Base-by-base conservation (phyloP, 2,329 filamentous ascomycete species). In the Fusarium xyrophilum region DNA sequence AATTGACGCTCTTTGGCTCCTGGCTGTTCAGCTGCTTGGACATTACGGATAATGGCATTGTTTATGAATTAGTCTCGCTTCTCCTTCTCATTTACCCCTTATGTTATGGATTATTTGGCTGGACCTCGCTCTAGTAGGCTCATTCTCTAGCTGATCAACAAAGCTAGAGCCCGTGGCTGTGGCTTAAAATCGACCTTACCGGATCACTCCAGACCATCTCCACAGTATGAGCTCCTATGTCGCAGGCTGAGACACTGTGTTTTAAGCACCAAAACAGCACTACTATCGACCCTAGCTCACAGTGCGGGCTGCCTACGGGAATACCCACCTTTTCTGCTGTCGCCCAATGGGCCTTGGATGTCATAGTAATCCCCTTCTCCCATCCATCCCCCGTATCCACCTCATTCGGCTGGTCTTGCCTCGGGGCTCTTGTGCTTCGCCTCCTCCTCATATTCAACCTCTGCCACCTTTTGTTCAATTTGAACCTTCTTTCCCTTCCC, bases 351-450 rank as follows among this genome's bases (percentile, higher is more conserved):
- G 69, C 69, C 67, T 63, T 70, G 69, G 57, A 73, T 71, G 67
- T 68, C 70, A 73, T 68, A 55, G 53, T 17, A 56, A 69, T 74
- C 72, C 72, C 72, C 73, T 74, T 74, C 67, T 64, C 28, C 43
- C 43, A 46, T 57, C 43, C 65, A 68, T 71, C 60, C 67, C 67
- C 63, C 58, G 54, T 63, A 65, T 44, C 46, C 46, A 47, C 44
- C 44, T 47, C 44, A 36, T 36, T 36, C 59, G 60, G 47, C 56
- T 62, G 59, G 48, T 57, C 60, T 64, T 47, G 53, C 59, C 61
- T 63, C 35, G 60, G 60, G 60, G 60, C 60, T 64, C 60, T 59
- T 64, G 60, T 64, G 53, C 60, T 63, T 60, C 65, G 63, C 68
- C 65, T 68, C 46, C 64, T 61, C 65, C 63, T 60, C 71, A 57